phyloP scores from a whole-genome alignment of 2,329 filamentous ascomycete species.

The Nemania sp. region DNA sequence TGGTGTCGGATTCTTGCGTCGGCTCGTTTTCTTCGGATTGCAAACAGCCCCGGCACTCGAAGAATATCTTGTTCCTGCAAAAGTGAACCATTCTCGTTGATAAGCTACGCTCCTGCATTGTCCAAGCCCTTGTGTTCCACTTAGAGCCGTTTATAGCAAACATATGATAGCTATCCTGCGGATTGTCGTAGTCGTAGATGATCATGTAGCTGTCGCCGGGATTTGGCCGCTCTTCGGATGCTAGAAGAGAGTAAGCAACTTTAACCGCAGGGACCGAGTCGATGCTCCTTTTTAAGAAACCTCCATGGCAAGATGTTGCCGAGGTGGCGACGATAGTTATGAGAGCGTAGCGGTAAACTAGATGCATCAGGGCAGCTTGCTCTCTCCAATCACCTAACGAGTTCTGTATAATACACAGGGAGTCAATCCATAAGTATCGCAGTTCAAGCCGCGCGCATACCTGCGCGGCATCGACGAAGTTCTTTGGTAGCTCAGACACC shows the following conservation, averaged over 20 bases:
- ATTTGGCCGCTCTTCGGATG: neutral
- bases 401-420: conserved; percentile 36
- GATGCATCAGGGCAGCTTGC: conserved; percentile 38
- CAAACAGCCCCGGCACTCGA: conserved; percentile 36
- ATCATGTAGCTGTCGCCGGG: conserved; percentile 24
- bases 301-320: conserved; percentile 37
- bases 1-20: conserved; percentile 24
- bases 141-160: conserved; percentile 33
- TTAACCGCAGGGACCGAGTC: conserved; percentile 23
- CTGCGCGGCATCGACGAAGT: conserved; percentile 32
- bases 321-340: conserved; percentile 40
- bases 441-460: conserved; percentile 35
- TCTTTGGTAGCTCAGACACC: conserved; percentile 29
- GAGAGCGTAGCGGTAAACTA: conserved; percentile 36
- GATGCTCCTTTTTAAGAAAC: conserved; percentile 31
- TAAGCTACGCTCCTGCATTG: conserved; percentile 42
- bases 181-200: conserved; percentile 25
- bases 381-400: conserved; percentile 33
- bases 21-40: conserved; percentile 40
- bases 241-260: conserved; percentile 27
- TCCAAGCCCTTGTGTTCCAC: conserved; percentile 41
- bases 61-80: conserved; percentile 40
- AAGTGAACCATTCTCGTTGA: conserved; percentile 40
- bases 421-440: conserved; percentile 38
- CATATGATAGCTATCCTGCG: conserved; percentile 27